A percentile compares a stretch with the other conserved stretches of the same genome.
Conservation (phyloP, 257 asterid genomes). For the Plantago major region DNA sequence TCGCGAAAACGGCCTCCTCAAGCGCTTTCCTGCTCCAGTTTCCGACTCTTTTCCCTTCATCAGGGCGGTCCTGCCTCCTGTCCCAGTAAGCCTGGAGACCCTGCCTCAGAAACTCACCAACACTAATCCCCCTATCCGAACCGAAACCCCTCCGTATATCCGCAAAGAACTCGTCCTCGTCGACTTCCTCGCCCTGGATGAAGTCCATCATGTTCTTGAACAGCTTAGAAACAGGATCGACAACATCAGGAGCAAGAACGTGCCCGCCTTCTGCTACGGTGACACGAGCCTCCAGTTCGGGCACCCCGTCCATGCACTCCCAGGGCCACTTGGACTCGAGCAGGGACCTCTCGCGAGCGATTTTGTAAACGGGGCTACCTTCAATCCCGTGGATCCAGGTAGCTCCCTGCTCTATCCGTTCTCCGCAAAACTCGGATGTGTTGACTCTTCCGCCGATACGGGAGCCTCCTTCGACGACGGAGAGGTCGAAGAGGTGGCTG, state of each 20-base stretch:
- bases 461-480: slow-evolving; percentile 67
- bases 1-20: slow-evolving; percentile 54
- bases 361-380: slow-evolving; percentile 68
- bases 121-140: slow-evolving; percentile 24
- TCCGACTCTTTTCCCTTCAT: slow-evolving; percentile 20
- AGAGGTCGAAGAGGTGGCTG: slow-evolving; percentile 43
- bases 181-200: slow-evolving; percentile 41
- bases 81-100: slow-evolving; percentile 59
- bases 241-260: slow-evolving; percentile 37
- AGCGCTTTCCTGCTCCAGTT: slow-evolving; percentile 47
- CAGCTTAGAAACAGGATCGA: slow-evolving; percentile 49
- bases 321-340: slow-evolving; percentile 60
- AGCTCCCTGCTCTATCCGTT: slow-evolving; percentile 80
- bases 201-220: slow-evolving; percentile 63
- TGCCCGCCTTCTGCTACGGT: slow-evolving; percentile 69
- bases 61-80: slow-evolving; percentile 12
- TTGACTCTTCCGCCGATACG: slow-evolving; percentile 84
- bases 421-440: slow-evolving; percentile 67
- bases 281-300: slow-evolving; percentile 33
- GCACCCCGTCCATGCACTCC: slow-evolving; percentile 70
- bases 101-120: slow-evolving; percentile 53
- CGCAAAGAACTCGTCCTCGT: slow-evolving; percentile 12
- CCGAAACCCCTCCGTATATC: slow-evolving; percentile 6
- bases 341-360: slow-evolving; percentile 41
- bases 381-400: slow-evolving; percentile 95